Evolutionary conservation across 73 alveolate genomes (phyloP).

Genomic region (Stentor roeselii): DNA sequence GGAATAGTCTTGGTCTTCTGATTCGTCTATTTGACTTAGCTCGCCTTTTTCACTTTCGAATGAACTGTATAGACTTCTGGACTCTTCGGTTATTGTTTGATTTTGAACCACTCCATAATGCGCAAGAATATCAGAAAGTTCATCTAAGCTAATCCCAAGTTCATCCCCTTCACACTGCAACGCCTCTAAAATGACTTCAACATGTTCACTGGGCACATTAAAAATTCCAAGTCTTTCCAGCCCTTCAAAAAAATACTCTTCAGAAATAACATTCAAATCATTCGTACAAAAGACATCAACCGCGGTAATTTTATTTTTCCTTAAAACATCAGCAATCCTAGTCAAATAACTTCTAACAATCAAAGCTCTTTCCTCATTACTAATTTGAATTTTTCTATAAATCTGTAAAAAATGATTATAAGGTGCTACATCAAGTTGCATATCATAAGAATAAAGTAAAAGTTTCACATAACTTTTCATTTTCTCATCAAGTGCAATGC

Average conservation of each 20-base stretch:
- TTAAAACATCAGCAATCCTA: neutral
- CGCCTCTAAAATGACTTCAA: slow-evolving; percentile 22
- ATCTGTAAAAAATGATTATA: slow-evolving; percentile 1
- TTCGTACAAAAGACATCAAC: neutral
- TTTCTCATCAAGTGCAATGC: neutral
- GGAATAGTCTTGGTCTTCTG: neutral
- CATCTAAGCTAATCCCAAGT: slow-evolving; percentile 40
- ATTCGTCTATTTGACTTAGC: too few relatives aligned
- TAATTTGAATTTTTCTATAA: neutral
- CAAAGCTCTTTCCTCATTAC: neutral
- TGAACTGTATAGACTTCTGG: neutral
- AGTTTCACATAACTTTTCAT: neutral
- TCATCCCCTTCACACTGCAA: slow-evolving; percentile 40
- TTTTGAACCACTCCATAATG: slow-evolving; percentile 30
- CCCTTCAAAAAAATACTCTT: slow-evolving; percentile 6
- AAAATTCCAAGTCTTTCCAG: neutral
- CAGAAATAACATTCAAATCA: neutral
- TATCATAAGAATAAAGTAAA: slow-evolving; percentile 7
- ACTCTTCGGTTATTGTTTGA: neutral
- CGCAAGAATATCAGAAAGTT: slow-evolving; percentile 33
- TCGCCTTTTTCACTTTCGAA: neutral
- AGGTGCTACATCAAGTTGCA: slow-evolving; percentile 18
- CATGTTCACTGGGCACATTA: neutral
- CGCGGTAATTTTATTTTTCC: neutral
- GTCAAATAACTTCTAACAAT: slow-evolving; percentile 3